Percentiles rank a stretch among this genome's conserved stretches.
These are phyloP conservation scores for Glomus cerebriforme DNA, from an alignment of 192 early-diverging fungal species.

Conservation along the genomic window DNA sequence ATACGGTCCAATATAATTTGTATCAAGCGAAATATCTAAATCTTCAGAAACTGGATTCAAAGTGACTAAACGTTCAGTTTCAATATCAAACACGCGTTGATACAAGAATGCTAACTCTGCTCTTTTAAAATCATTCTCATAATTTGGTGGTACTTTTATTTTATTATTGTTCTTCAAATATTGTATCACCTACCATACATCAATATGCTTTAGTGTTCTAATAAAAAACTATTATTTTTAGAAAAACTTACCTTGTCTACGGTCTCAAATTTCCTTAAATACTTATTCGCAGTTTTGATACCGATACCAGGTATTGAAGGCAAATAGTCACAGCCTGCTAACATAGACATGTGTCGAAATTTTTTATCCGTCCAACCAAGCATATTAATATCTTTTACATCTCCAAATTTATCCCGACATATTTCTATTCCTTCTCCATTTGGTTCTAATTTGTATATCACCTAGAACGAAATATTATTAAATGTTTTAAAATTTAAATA, in stretches of 20 bases:
- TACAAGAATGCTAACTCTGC: constrained; percentile 90
- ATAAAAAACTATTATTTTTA: constrained; percentile 29
- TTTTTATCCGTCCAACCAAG: constrained; percentile 56
- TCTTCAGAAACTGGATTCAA: constrained; percentile 56
- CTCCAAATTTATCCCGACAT: constrained; percentile 50
- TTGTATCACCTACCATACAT: constrained; percentile 31
- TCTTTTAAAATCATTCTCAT: constrained; percentile 64
- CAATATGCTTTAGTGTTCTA: too few species aligned
- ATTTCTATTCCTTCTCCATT: constrained; percentile 73
- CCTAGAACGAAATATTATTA: constrained; percentile 28
- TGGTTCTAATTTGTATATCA: constrained; percentile 84
- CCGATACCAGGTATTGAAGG: constrained; percentile 84
- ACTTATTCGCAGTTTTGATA: constrained; percentile 72
- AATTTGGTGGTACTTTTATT: constrained; percentile 59
- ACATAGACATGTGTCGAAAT: constrained; percentile 90
- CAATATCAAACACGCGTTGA: constrained; percentile 87
- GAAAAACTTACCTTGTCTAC: constrained; percentile 39
- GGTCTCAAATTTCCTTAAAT: constrained; percentile 52
- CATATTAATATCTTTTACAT: constrained; percentile 52
- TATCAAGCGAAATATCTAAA: constrained; percentile 40
- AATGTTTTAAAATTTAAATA: neutral
- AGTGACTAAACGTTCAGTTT: constrained; percentile 48
- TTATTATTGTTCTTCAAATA: constrained; percentile 40
- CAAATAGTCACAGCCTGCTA: constrained; percentile 98
- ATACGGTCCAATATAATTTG: constrained; percentile 64